Evolutionary conservation across 1,284 basidiomycete genomes (phyloP), one percentile per base, ranked within the genome.

Genomic region (Stygiomarasmius scandens): DNA sequence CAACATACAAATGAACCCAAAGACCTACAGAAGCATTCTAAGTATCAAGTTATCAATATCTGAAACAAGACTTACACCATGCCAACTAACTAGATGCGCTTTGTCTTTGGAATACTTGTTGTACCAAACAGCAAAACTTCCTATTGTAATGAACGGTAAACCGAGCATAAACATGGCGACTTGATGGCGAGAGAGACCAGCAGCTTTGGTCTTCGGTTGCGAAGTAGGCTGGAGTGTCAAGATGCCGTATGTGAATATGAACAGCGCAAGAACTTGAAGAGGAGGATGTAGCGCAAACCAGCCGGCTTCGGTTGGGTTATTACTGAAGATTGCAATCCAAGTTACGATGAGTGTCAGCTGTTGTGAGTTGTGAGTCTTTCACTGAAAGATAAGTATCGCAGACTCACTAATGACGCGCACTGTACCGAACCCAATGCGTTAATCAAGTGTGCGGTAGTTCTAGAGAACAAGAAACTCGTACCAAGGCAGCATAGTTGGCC

Each of bases 201-300:
- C 82, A 1, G 80, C 77, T 69, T 90, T 92, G 27, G 84, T 84
- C 62, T 71, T 78, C 0, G 86, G 83, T 55, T 85, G 82, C 3
- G 83, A 80, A 1, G 89, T 90, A 0, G 89, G 87, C 65, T 92
- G 89, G 6, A 92, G 81, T n/a, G 86, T 89, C 60, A 88, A 60
- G 49, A 90, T 82, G n/a, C 89, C 86, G 64, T 84, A 87, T 1
- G 82, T 81, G 66, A 90, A 81, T 24, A 77, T 69, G 2, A 72
- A 67, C 41, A 90, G 66, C 1, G 84, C 77, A 2, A 85, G 67
- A 24, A 77, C 82, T 64, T 90, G 85, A 2, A 90, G 67, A 2
- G 80, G 69, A 0, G 87, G 88, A 63, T 91, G 89, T 63, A 81
- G 81, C 4, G 78, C 77, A 67, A 89, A 90, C 82, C 84, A 86